Evolutionary conservation across 495 filamentous ascomycete species (phyloP).

Genomic region (Hypoxylon trugodes): DNA sequence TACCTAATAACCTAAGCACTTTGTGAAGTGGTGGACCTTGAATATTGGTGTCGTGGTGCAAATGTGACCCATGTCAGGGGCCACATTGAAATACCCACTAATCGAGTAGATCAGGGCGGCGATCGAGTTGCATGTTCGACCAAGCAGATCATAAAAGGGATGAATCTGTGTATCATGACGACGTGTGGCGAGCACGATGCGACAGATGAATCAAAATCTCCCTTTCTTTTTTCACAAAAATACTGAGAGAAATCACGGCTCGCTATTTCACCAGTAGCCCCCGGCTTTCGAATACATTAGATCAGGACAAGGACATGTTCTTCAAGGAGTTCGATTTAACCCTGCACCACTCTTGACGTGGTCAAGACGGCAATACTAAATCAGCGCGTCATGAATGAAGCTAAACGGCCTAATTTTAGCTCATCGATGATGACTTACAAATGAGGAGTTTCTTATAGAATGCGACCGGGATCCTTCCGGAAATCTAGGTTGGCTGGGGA

Average conservation of each 20-base stretch:
- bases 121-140: background rate
- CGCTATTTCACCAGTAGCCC: too few relatives aligned
- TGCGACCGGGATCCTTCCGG: background rate
- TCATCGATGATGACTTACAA: constrained; percentile 16
- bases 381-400: constrained; percentile 24
- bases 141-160: background rate
- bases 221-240: too few relatives aligned
- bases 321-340: background rate
- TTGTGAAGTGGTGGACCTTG: background rate
- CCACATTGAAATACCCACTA: constrained; percentile 8
- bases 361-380: constrained; percentile 8
- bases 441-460: background rate
- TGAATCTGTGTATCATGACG: too few relatives aligned
- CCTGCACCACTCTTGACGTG: constrained; percentile 4
- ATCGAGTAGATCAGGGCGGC: background rate
- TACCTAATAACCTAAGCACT: background rate
- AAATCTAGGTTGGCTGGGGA: background rate
- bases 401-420: background rate
- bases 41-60: background rate
- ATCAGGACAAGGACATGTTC: too few relatives aligned
- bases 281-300: too few relatives aligned
- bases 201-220: too few relatives aligned
- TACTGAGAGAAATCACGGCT: too few relatives aligned
- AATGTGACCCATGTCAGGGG: background rate
- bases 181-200: too few relatives aligned